A percentile compares a stretch with the other conserved stretches of the same genome.
phyloP scores from a whole-genome alignment of 78 protist genomes.

The Thecamonas trahens region DNA sequence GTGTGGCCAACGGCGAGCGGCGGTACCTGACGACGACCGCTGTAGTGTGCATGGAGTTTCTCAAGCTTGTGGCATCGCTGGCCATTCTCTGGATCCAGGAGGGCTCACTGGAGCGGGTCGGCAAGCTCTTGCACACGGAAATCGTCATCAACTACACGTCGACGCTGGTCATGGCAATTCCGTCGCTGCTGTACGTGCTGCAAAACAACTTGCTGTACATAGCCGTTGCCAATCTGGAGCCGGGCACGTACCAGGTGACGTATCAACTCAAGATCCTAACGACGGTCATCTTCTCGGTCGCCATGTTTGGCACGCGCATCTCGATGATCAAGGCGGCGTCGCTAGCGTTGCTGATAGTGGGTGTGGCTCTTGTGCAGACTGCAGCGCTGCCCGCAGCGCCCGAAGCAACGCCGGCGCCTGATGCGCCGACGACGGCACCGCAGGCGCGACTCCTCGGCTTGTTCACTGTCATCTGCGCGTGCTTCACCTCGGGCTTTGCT shows the following conservation, averaged over 20 bases:
- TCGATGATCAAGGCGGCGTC: slow-evolving; percentile 28
- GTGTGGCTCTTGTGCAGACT: slow-evolving; percentile 32
- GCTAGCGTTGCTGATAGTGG: slow-evolving; percentile 28
- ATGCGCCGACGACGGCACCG: no score
- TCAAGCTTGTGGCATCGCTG: slow-evolving; percentile 16
- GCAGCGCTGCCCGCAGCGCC: no score
- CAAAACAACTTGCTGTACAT: slow-evolving; percentile 59
- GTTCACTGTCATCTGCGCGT: slow-evolving; percentile 27
- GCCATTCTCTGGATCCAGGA: background rate
- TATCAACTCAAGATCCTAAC: slow-evolving; percentile 65
- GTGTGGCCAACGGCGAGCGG: no score
- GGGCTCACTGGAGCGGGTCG: no score
- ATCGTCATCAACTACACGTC: slow-evolving; percentile 1
- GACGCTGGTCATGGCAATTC: slow-evolving; percentile 29
- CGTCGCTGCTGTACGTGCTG: slow-evolving; percentile 47
- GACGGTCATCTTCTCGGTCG: slow-evolving; percentile 56
- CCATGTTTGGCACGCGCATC: slow-evolving; percentile 29
- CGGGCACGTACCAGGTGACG: slow-evolving; percentile 53
- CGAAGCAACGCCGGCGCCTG: no score
- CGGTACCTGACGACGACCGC: slow-evolving; percentile 33
- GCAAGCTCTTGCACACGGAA: no score
- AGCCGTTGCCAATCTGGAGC: slow-evolving; percentile 57
- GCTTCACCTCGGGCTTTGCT: slow-evolving; percentile 45
- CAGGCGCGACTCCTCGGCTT: slow-evolving; percentile 17
- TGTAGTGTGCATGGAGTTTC: slow-evolving; percentile 32